Percentiles rank a stretch among this genome's conserved stretches.
These are phyloP conservation scores for Puccinia horiana DNA, from an alignment of 1,284 basidiomycete species.

Conservation along the genomic window DNA sequence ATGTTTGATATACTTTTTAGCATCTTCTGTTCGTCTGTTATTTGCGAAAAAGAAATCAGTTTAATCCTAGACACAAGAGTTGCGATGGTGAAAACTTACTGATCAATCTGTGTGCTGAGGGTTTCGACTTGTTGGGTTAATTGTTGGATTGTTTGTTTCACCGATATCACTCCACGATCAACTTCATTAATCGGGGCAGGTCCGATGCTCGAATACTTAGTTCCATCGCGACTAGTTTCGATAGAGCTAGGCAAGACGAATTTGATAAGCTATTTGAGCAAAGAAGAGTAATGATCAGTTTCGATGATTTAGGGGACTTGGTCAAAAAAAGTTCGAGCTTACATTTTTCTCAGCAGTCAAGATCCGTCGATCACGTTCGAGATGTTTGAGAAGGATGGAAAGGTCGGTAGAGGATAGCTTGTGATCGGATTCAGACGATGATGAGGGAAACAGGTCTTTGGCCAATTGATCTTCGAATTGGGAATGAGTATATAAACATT, in stretches of 20 bases:
- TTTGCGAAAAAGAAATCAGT: background rate
- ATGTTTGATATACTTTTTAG: conserved; percentile 20
- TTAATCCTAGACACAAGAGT: background rate
- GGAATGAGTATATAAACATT: conserved; percentile 31
- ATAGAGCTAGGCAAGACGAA: conserved; percentile 23
- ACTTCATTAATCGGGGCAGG: conserved; percentile 29
- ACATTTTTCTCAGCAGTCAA: conserved; percentile 30
- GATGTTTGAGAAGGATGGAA: conserved; percentile 12
- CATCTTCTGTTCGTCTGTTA: conserved; percentile 35
- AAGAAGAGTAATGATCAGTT: background rate
- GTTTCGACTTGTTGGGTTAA: conserved; percentile 34
- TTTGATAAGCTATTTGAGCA: conserved; percentile 25
- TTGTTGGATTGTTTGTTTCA: conserved; percentile 36
- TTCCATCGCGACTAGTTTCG: conserved; percentile 7
- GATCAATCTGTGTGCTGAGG: conserved; percentile 31
- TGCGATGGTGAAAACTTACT: background rate
- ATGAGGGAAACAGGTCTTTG: background rate
- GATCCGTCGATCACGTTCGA: conserved; percentile 41
- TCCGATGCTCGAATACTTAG: conserved; percentile 2
- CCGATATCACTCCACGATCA: conserved; percentile 36
- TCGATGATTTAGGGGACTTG: background rate
- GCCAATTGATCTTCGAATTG: conserved; percentile 38
- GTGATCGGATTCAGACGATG: background rate
- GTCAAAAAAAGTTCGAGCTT: background rate
- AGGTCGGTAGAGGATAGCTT: conserved; percentile 28